phyloP scores from a whole-genome alignment of 2,329 filamentous ascomycete genomes.

The Trichophyton equinum region DNA sequence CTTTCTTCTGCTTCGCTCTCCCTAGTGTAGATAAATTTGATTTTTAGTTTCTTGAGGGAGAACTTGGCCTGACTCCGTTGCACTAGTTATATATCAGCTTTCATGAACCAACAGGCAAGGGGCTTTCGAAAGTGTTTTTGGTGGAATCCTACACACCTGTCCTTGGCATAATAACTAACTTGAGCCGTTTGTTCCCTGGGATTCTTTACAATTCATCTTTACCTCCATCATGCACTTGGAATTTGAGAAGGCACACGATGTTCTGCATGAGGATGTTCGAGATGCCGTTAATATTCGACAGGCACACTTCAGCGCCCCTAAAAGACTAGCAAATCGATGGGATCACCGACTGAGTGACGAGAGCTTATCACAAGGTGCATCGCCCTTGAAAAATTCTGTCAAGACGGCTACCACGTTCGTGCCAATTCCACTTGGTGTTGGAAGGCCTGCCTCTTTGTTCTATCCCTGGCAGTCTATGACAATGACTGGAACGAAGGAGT shows the following conservation, averaged over 20 bases:
- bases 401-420: neutral
- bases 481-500: conserved; percentile 1
- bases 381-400: neutral
- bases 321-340: neutral
- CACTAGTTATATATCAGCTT: no score
- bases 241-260: neutral
- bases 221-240: neutral
- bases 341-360: neutral
- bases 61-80: no score
- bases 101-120: no score
- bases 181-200: neutral
- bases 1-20: no score
- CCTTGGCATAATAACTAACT: neutral
- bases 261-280: neutral
- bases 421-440: neutral
- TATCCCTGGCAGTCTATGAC: conserved; percentile 3
- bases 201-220: neutral
- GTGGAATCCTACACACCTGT: neutral
- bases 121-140: no score
- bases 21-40: no score
- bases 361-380: neutral
- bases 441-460: neutral
- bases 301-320: neutral
- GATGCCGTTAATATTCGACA: neutral
- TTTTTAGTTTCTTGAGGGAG: no score